Evolutionary conservation across 2,329 filamentous ascomycete genomes (phyloP).

Genomic region (Aspergillus sp.): DNA sequence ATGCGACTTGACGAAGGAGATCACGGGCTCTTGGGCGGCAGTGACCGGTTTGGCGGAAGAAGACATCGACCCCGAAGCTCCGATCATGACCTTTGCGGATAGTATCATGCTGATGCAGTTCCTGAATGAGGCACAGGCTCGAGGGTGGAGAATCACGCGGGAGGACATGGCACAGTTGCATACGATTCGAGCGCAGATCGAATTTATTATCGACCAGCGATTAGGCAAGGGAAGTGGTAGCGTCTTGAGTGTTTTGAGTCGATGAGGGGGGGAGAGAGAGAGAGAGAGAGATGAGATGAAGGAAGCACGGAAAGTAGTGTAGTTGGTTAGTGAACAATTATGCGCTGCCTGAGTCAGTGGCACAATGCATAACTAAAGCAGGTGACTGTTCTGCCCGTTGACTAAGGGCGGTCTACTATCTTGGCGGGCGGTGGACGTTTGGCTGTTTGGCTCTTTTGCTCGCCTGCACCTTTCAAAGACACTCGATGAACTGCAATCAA

Average conservation of each 20-base stretch:
- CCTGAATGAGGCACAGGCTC: not conserved
- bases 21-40: not conserved
- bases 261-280: not conserved
- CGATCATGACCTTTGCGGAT: conserved; percentile 2
- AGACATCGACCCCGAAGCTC: not conserved
- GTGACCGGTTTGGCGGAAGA: conserved; percentile 3
- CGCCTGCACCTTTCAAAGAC: too few relatives aligned
- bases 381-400: not conserved
- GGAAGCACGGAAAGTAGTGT: not conserved
- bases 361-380: too few relatives aligned
- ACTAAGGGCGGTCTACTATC: too few relatives aligned
- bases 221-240: not conserved
- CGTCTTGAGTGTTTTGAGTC: not conserved
- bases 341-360: too few relatives aligned
- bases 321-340: not conserved
- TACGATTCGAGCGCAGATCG: conserved; percentile 1
- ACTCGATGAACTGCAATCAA: too few relatives aligned
- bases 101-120: conserved; percentile 9
- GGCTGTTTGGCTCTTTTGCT: not conserved
- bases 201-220: not conserved
- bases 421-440: too few relatives aligned
- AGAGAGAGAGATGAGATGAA: not conserved
- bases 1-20: not conserved
- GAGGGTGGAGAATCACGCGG: not conserved
- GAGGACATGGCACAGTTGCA: not conserved